Conservation (phyloP, 73 alveolate species). For the Loxodes magnus region DNA sequence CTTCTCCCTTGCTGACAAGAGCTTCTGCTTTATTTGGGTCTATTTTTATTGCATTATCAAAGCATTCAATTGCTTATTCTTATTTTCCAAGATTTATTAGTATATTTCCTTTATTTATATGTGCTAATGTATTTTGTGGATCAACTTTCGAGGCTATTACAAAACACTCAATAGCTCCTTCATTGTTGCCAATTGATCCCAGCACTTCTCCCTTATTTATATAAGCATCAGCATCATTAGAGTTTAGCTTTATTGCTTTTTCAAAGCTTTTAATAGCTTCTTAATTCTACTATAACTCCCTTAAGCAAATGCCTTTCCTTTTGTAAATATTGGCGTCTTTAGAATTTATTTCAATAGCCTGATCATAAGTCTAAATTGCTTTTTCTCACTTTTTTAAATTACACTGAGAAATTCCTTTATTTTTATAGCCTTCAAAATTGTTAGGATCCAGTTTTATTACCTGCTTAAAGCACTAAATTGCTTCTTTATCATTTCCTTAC, state of each 20-base stretch:
- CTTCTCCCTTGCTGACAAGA: neutral
- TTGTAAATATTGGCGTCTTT: neutral
- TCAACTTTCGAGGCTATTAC: neutral
- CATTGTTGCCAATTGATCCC: neutral
- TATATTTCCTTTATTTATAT: neutral
- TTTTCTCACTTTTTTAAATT: neutral
- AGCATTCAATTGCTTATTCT: neutral
- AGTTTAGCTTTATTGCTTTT: slow-evolving; percentile 21
- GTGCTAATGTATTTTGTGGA: neutral
- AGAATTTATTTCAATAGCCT: neutral
- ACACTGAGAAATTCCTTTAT: neutral
- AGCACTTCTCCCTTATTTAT: neutral
- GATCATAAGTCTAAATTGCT: neutral
- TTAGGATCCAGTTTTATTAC: neutral
- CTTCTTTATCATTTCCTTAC: neutral
- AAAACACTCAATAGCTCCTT: neutral
- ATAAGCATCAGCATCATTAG: slow-evolving; percentile 16
- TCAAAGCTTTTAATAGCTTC: slow-evolving; percentile 25
- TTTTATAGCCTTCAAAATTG: neutral
- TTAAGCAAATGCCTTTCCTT: slow-evolving; percentile 21
- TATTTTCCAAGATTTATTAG: neutral
- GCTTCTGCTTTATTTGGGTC: neutral
- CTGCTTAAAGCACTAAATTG: neutral
- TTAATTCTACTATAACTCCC: slow-evolving; percentile 8
- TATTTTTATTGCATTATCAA: neutral